A percentile compares a stretch with the other conserved stretches of the same genome.
These are phyloP conservation scores for Boletellus ananas DNA, from an alignment of 768 basidiomycete species.

Conservation along the genomic window DNA sequence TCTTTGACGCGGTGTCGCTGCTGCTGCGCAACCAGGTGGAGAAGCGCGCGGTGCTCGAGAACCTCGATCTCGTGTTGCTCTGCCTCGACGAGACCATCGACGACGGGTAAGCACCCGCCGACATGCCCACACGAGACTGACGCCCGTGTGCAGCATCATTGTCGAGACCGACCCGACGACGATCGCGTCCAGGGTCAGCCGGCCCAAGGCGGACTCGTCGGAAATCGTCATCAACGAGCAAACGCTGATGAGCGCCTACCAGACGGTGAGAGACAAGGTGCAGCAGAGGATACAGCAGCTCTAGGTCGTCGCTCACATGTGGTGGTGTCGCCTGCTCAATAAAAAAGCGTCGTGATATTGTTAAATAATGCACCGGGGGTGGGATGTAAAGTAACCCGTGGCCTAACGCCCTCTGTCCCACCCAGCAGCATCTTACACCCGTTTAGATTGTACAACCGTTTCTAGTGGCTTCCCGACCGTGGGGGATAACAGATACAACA, in stretches of 20 bases:
- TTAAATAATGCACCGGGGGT: not conserved
- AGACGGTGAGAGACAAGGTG: slow-evolving; percentile 82
- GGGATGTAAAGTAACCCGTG: slow-evolving; percentile 6
- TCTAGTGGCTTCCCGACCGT: not conserved
- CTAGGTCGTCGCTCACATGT: slow-evolving; percentile 31
- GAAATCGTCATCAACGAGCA: slow-evolving; percentile 99
- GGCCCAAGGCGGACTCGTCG: slow-evolving; percentile 88
- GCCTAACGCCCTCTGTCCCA: not conserved
- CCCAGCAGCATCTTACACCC: slow-evolving; percentile 9
- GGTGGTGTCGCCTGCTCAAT: not conserved
- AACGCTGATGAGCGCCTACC: slow-evolving; percentile 89
- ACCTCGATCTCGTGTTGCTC: slow-evolving; percentile 85
- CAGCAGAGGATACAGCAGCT: slow-evolving; percentile 78
- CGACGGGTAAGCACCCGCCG: slow-evolving; percentile 70
- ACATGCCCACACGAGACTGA: slow-evolving; percentile 7
- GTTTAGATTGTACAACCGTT: slow-evolving; percentile 6
- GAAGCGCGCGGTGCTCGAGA: slow-evolving; percentile 92
- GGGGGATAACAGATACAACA: slow-evolving; percentile 10
- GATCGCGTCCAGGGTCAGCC: slow-evolving; percentile 92
- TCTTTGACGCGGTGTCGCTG: slow-evolving; percentile 81
- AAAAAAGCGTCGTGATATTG: not conserved
- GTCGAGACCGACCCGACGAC: slow-evolving; percentile 94
- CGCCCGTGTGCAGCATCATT: slow-evolving; percentile 63
- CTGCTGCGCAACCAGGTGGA: slow-evolving; percentile 90
- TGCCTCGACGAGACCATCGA: slow-evolving; percentile 97